These are phyloP conservation scores for Ceratocystis eucalypticola DNA, from an alignment of 2,329 filamentous ascomycete genomes.

Conservation along the genomic window DNA sequence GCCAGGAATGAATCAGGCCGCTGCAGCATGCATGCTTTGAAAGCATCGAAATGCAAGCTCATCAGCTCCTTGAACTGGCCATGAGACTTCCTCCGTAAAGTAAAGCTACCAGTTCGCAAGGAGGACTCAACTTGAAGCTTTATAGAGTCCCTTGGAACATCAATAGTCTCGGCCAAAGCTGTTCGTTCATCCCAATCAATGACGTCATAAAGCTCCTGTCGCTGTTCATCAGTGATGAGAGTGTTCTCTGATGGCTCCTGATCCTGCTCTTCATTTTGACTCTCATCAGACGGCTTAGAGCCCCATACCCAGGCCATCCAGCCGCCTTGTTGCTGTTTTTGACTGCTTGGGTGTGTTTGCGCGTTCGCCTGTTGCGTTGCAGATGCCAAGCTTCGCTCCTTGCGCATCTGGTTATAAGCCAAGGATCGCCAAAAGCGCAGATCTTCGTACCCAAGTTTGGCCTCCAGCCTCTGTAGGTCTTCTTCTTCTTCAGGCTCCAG, in stretches of 20 bases:
- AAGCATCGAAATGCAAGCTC: conserved; percentile 85
- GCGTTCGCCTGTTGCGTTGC: conserved; percentile 5
- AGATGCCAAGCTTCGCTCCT: conserved; percentile 41
- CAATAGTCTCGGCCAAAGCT: conserved; percentile 72
- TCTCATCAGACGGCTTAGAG: conserved; percentile 45
- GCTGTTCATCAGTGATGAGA: conserved; percentile 86
- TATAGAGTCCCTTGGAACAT: conserved; percentile 78
- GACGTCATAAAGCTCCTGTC: conserved; percentile 89
- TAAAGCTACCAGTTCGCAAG: conserved; percentile 92
- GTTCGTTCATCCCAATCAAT: conserved; percentile 99
- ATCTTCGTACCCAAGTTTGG: conserved; percentile 86
- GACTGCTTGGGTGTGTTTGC: conserved; percentile 56
- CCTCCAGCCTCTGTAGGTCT: conserved; percentile 64
- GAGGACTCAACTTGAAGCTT: conserved; percentile 88
- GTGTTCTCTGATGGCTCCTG: conserved; percentile 44
- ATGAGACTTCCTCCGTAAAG: conserved; percentile 72
- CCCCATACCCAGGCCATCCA: conserved; percentile 94
- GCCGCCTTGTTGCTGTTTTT: conserved; percentile 55
- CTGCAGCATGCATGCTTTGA: conserved; percentile 79
- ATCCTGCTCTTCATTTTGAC: conserved; percentile 31
- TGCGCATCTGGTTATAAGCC: conserved; percentile 84
- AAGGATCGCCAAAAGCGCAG: conserved; percentile 93
- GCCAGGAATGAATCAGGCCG: conserved; percentile 81
- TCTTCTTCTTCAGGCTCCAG: conserved; percentile 56
- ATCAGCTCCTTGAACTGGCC: conserved; percentile 57